A percentile compares a stretch with the other conserved stretches of the same genome.
phyloP scores from a whole-genome alignment of 805 yeast genomes.

The Schwanniomyces yamadae region DNA sequence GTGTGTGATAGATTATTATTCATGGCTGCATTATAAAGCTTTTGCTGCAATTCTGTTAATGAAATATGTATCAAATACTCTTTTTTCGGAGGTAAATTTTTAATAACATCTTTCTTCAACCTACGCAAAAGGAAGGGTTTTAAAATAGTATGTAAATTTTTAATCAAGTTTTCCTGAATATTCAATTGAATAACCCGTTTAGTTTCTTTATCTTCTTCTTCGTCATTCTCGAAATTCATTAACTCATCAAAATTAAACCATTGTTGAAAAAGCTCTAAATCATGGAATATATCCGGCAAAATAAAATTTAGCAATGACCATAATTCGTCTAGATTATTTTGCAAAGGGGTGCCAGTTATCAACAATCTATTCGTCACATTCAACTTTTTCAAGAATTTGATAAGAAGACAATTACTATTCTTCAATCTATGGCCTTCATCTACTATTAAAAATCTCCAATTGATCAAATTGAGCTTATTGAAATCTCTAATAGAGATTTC shows the following conservation, averaged over 20 bases:
- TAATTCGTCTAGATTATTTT: conserved; percentile 83
- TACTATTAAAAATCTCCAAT: conserved; percentile 84
- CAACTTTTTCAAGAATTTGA: conserved; percentile 67
- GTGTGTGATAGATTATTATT: conserved; percentile 43
- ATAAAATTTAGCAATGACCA: conserved; percentile 93
- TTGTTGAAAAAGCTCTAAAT: conserved; percentile 81
- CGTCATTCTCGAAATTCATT: conserved; percentile 30
- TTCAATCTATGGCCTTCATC: conserved; percentile 96
- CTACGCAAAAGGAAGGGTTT: conserved; percentile 87
- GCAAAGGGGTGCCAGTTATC: conserved; percentile 95
- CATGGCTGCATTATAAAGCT: conserved; percentile 58
- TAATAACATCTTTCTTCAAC: conserved; percentile 70
- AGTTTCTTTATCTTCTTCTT: conserved; percentile 39
- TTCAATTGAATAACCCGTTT: conserved; percentile 57
- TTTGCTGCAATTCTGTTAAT: conserved; percentile 60
- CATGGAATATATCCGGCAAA: conserved; percentile 89
- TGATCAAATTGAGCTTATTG: conserved; percentile 45
- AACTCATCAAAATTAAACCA: conserved; percentile 87
- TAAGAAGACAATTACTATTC: conserved; percentile 74
- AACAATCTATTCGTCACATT: conserved; percentile 70
- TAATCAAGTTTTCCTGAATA: conserved; percentile 52
- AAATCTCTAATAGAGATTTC: conserved; percentile 76
- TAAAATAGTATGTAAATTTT: conserved; percentile 80
- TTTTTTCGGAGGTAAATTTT: conserved; percentile 78
- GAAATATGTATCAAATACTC: conserved; percentile 81